Conservation (phyloP, 73 alveolate genomes). For the Tetrahymena elliotti region DNA sequence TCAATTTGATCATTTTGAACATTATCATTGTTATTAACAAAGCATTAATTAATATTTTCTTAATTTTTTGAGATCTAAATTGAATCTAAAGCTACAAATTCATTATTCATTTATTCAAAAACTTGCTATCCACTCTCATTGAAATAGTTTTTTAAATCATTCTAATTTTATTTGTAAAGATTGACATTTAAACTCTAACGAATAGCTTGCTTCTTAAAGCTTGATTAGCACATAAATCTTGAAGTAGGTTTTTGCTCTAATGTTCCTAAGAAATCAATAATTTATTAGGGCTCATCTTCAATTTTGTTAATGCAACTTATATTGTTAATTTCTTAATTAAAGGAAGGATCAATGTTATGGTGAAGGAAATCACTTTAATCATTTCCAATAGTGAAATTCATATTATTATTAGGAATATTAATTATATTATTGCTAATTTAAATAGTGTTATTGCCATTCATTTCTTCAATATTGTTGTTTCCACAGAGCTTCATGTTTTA, state of each 20-base stretch:
- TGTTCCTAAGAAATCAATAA: not conserved
- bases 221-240: not conserved
- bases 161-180: not conserved
- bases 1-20: not conserved
- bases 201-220: not conserved
- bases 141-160: not conserved
- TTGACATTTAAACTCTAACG: not conserved
- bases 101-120: not conserved
- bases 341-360: not conserved
- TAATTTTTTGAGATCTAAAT: not conserved
- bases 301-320: not conserved
- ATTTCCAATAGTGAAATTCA: not conserved
- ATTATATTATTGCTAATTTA: not conserved
- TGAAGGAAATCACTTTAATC: not conserved
- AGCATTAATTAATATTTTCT: not conserved
- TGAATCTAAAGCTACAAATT: not conserved
- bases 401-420: not conserved
- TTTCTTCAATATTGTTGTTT: not conserved
- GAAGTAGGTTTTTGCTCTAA: not conserved
- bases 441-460: not conserved
- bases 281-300: not conserved
- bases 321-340: not conserved
- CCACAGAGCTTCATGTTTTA: not conserved
- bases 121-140: not conserved
- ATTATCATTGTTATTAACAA: not conserved